These are phyloP conservation scores for Platanus orientalis DNA, from an alignment of 164 flowering plant genomes.

Conservation along the genomic window DNA sequence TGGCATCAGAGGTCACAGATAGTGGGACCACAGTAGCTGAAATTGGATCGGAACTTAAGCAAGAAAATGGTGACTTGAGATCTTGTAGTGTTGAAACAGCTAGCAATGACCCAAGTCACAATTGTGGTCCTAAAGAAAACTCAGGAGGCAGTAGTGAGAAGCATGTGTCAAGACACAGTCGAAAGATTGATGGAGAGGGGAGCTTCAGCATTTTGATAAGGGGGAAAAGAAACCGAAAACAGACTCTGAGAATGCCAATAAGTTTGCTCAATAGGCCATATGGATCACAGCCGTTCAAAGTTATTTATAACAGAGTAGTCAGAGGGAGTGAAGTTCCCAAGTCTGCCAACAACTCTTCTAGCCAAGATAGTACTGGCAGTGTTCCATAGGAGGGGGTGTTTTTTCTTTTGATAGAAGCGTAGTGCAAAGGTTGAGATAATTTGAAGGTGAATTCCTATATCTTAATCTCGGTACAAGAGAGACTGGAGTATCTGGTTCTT, in stretches of 20 bases:
- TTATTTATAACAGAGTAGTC: conserved; percentile 73
- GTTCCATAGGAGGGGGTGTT: conserved; percentile 20
- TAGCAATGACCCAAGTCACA: conserved; percentile 18
- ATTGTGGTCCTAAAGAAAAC: conserved; percentile 25
- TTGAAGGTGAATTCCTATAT: background rate
- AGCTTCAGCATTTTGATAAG: conserved; percentile 76
- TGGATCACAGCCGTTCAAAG: conserved; percentile 84
- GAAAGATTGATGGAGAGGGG: conserved; percentile 54
- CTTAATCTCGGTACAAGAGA: conserved; percentile 4
- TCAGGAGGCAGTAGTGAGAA: conserved; percentile 28
- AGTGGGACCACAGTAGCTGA: conserved; percentile 24
- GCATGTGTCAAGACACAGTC: conserved; percentile 21
- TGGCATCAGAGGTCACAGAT: conserved; percentile 29
- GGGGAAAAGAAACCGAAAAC: conserved; percentile 88
- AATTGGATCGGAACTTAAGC: conserved; percentile 26
- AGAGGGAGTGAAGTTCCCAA: conserved; percentile 70
- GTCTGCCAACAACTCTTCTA: conserved; percentile 33
- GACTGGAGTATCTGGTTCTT: conserved; percentile 12
- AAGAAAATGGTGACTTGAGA: conserved; percentile 28
- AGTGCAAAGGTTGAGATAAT: background rate
- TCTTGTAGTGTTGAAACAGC: conserved; percentile 21
- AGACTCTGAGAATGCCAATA: conserved; percentile 87
- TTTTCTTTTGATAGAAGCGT: background rate
- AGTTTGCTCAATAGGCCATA: conserved; percentile 84
- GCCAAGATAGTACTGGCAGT: conserved; percentile 31